phyloP scores from a whole-genome alignment of 2,329 filamentous ascomycete genomes.

The Akanthomyces muscarius region DNA sequence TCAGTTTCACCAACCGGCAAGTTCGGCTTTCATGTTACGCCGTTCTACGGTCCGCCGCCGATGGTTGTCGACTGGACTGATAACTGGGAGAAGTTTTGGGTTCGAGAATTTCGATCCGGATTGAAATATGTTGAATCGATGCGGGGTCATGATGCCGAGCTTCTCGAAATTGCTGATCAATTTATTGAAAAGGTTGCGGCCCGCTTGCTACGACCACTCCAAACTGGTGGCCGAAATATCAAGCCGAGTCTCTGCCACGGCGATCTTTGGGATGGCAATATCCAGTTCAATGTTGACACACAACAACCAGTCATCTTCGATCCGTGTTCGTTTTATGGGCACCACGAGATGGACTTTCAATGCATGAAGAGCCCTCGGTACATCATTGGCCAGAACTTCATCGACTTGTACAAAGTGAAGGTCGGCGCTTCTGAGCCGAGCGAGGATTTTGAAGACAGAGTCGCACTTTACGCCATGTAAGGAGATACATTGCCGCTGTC shows the following conservation, averaged over 20 bases:
- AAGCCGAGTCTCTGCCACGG: constrained; percentile 40
- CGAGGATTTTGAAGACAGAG: constrained; percentile 10
- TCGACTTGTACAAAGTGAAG: background rate
- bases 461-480: constrained; percentile 5
- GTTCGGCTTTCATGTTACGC: constrained; percentile 35
- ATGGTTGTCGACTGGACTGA: constrained; percentile 21
- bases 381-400: background rate
- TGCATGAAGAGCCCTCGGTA: constrained; percentile 9
- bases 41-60: constrained; percentile 25
- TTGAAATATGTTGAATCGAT: constrained; percentile 25
- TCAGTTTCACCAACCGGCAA: constrained; percentile 28
- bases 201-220: constrained; percentile 37
- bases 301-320: constrained; percentile 33
- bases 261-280: constrained; percentile 37
- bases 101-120: constrained; percentile 25
- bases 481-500: background rate
- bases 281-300: constrained; percentile 26
- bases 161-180: constrained; percentile 25
- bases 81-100: constrained; percentile 21
- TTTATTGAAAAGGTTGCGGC: constrained; percentile 41
- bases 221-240: constrained; percentile 34
- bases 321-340: constrained; percentile 34
- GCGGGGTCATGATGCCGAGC: constrained; percentile 25
- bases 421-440: constrained; percentile 1
- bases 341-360: constrained; percentile 32